Evolutionary conservation across 192 early-diverging fungal genomes (phyloP).

Genomic region (Coemansia nantahalensis): DNA sequence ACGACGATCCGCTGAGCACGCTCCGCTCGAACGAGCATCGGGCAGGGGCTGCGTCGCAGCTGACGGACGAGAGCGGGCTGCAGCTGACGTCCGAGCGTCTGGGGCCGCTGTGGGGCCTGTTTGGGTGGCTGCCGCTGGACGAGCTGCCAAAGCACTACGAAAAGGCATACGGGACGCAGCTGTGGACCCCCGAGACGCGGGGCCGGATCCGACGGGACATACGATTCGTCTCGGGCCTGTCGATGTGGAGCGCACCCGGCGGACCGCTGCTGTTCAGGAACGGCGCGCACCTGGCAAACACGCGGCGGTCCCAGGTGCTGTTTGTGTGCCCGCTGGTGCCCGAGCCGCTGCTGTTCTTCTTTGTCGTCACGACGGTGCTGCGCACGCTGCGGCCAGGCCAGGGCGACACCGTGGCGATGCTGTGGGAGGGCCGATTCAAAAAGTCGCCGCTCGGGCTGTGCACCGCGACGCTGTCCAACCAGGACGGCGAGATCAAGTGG

Average conservation of each 20-base stretch:
- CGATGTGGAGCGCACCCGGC: conserved; percentile 2
- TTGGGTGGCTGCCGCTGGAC: conserved; percentile 33
- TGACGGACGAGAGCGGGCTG: conserved; percentile 4
- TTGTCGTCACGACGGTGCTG: conserved; percentile 28
- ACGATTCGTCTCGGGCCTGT: neutral
- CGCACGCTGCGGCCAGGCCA: conserved; percentile 11
- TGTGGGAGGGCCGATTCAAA: conserved; percentile 24
- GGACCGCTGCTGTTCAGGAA: conserved; percentile 15
- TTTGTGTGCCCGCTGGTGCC: conserved; percentile 8
- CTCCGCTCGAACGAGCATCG: conserved; percentile 13
- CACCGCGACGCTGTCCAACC: conserved; percentile 1
- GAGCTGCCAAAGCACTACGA: conserved; percentile 11
- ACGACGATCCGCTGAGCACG: conserved; percentile 7
- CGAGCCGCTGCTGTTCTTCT: conserved; percentile 33
- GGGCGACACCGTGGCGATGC: conserved; percentile 11
- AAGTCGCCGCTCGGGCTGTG: conserved; percentile 5
- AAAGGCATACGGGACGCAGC: neutral
- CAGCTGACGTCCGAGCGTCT: conserved; percentile 15
- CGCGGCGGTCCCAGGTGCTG: conserved; percentile 5
- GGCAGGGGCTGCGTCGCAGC: neutral
- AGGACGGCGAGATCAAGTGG: conserved; percentile 13
- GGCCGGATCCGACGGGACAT: conserved; percentile 9
- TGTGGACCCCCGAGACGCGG: conserved; percentile 13
- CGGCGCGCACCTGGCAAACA: conserved; percentile 18
- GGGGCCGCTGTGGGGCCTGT: conserved; percentile 23